A percentile compares a stretch with the other conserved stretches of the same genome.
phyloP scores from a whole-genome alignment of 306 rosid genomes.

The Cicer judaicum region DNA sequence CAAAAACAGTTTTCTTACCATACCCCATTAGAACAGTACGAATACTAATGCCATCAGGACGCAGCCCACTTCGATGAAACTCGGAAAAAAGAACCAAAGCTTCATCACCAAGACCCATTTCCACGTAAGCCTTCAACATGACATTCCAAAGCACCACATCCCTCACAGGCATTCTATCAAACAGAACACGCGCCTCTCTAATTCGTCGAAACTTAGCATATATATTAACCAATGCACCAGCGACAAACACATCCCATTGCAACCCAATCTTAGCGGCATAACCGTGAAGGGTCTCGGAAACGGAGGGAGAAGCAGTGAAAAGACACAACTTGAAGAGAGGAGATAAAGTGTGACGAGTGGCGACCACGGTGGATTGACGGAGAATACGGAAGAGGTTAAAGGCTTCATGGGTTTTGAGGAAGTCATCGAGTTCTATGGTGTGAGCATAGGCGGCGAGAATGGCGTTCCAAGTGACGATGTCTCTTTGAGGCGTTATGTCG shows the following conservation, averaged over 20 bases:
- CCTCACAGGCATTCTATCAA: constrained; percentile 68
- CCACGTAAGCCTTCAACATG: constrained; percentile 76
- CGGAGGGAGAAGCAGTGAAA: constrained; percentile 49
- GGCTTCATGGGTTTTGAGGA: constrained; percentile 49
- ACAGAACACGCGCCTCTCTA: constrained; percentile 67
- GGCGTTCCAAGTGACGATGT: constrained; percentile 86
- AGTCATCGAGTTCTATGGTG: constrained; percentile 39
- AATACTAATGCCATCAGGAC: constrained; percentile 56
- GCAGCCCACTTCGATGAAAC: constrained; percentile 66
- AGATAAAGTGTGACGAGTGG: constrained; percentile 68
- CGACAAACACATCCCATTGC: constrained; percentile 66
- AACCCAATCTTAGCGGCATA: constrained; percentile 74
- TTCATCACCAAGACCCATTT: constrained; percentile 52
- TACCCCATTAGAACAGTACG: constrained; percentile 59
- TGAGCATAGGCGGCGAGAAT: constrained; percentile 69
- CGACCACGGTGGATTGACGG: constrained; percentile 52
- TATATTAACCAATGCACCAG: constrained; percentile 76
- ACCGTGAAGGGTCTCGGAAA: constrained; percentile 72
- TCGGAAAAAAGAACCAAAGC: constrained; percentile 58
- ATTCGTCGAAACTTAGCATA: constrained; percentile 61
- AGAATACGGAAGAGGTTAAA: constrained; percentile 63
- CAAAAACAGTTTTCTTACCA: constrained; percentile 46
- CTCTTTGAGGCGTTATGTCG: constrained; percentile 59
- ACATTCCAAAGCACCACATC: constrained; percentile 82
- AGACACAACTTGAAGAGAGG: constrained; percentile 72